Percentiles rank a stretch among this genome's conserved stretches.
phyloP scores from a whole-genome alignment of 345 rosid genomes.

The Brassica juncea region DNA sequence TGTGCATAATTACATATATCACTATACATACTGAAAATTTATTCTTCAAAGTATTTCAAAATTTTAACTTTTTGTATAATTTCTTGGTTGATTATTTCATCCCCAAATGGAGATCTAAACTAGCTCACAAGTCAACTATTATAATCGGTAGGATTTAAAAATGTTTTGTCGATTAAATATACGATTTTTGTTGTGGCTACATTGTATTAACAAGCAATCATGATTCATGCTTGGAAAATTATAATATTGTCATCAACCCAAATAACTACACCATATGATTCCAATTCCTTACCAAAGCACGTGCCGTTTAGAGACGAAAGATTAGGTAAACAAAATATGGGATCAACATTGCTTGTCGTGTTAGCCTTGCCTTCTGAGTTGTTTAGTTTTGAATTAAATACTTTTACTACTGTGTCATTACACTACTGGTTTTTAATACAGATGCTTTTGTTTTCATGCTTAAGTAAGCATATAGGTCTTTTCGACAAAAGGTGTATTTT shows the following conservation, averaged over 20 bases:
- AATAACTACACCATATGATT: constrained; percentile 17
- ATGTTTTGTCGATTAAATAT: background rate
- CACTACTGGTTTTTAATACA: background rate
- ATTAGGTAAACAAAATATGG: constrained; percentile 26
- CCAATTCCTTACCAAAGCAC: constrained; percentile 24
- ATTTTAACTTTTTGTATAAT: background rate
- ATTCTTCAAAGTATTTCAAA: background rate
- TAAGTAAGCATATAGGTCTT: background rate
- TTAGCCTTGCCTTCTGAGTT: constrained; percentile 31
- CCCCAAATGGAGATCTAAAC: constrained; percentile 9
- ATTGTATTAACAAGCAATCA: constrained; percentile 21
- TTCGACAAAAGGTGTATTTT: background rate
- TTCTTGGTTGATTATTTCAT: background rate
- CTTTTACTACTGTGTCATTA: constrained; percentile 5
- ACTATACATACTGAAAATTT: background rate
- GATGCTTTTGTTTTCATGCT: background rate
- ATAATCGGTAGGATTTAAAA: background rate
- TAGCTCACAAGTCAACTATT: constrained; percentile 4
- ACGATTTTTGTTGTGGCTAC: background rate
- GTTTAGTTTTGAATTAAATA: constrained; percentile 5
- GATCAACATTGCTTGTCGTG: constrained; percentile 47
- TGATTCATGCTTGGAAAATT: constrained; percentile 15
- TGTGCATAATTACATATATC: background rate
- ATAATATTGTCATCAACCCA: background rate
- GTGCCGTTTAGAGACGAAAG: constrained; percentile 11